A percentile compares a stretch with the other conserved stretches of the same genome.
Conservation (phyloP, 371 early-diverging fungal genomes). For the Mortierella sp. region DNA sequence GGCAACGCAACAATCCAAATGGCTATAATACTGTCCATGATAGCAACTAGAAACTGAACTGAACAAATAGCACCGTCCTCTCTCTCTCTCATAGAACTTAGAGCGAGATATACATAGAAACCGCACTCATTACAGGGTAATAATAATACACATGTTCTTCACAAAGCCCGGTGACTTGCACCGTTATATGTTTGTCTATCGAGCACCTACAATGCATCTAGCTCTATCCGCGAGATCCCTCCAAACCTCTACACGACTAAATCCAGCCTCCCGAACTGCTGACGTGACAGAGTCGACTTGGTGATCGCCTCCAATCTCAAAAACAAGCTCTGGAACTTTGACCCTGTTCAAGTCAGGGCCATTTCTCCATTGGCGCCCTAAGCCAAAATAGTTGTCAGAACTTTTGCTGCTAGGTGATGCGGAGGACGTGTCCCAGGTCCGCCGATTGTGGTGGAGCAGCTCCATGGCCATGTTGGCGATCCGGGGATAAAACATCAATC, state of each 20-base stretch:
- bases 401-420: not conserved
- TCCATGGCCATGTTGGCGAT: slow-evolving; percentile 63
- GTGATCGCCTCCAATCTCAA: slow-evolving; percentile 84
- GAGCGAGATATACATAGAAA: slow-evolving; percentile 7
- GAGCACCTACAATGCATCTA: slow-evolving; percentile 64
- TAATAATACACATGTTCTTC: not conserved
- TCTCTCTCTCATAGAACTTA: not conserved
- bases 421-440: not conserved
- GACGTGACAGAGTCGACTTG: slow-evolving; percentile 67
- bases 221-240: slow-evolving; percentile 79
- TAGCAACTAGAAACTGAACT: not conserved
- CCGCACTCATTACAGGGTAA: not conserved
- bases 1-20: slow-evolving; percentile 81
- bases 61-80: not conserved
- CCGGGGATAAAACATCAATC: slow-evolving; percentile 71
- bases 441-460: slow-evolving; percentile 20
- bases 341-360: slow-evolving; percentile 30
- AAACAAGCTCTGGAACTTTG: slow-evolving; percentile 74
- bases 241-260: slow-evolving; percentile 71
- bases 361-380: slow-evolving; percentile 39
- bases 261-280: slow-evolving; percentile 63
- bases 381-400: not conserved
- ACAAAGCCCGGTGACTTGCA: not conserved
- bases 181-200: slow-evolving; percentile 11
- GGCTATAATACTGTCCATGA: slow-evolving; percentile 58